phyloP scores from a whole-genome alignment of 2,329 filamentous ascomycete species.

The Aspergillus tamarii region DNA sequence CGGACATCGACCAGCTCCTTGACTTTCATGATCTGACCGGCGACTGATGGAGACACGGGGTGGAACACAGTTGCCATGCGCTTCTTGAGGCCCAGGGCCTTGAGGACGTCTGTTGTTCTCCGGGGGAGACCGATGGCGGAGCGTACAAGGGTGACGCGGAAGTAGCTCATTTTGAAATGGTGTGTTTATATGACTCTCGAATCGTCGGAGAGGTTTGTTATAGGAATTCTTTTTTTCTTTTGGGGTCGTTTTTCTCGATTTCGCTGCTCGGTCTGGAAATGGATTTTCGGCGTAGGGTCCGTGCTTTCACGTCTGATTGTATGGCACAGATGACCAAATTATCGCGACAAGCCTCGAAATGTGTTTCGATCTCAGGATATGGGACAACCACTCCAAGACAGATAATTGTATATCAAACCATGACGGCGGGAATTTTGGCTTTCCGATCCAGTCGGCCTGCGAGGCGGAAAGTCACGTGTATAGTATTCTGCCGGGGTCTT shows the following conservation, averaged over 20 bases:
- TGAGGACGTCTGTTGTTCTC: constrained; percentile 77
- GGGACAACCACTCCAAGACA: background rate
- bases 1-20: constrained; percentile 86
- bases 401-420: constrained; percentile 1
- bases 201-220: background rate
- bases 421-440: constrained; percentile 22
- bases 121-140: constrained; percentile 85
- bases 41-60: constrained; percentile 76
- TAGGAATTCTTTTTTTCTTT: background rate
- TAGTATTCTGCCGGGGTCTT: constrained; percentile 20
- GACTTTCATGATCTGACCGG: constrained; percentile 89
- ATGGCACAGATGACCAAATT: constrained; percentile 1
- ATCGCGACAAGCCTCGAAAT: background rate
- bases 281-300: no score
- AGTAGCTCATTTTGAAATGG: constrained; percentile 67
- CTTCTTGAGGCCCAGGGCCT: constrained; percentile 81
- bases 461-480: constrained; percentile 40
- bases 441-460: constrained; percentile 17
- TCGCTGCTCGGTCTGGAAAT: background rate
- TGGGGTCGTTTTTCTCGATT: background rate
- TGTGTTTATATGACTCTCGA: background rate
- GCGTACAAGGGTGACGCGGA: constrained; percentile 88
- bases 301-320: background rate
- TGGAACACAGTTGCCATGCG: constrained; percentile 89
- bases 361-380: background rate